Base-by-base conservation (phyloP, 2,329 filamentous ascomycete species). In the Xylaria digitata region DNA sequence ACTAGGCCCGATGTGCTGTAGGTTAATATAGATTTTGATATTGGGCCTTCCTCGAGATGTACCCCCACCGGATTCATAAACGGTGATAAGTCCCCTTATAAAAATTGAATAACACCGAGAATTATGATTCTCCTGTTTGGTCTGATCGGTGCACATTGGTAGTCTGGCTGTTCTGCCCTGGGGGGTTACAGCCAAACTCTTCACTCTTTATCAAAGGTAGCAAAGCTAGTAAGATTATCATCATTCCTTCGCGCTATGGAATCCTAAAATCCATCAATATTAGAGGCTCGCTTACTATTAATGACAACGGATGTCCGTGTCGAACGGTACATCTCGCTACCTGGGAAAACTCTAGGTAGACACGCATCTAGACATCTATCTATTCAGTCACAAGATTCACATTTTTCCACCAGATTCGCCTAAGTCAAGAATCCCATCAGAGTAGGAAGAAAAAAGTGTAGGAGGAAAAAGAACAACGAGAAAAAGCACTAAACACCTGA, bases 401-500 rank as follows among this genome's bases (percentile, higher is more conserved):
- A 52, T 42, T 21, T 46, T 19, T 23, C 37, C 19, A 42, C 23
- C 55, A 43, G 11, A 40, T 23, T 15, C 19, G 32, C 46, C 19
- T 40, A 46, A 32, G 23, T 46, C 43, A 21, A 58, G 23, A 53
- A 53, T 6, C n/a, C 6, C 6, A 55, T 13, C 37, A 43, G 53
- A 43, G 43, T 15, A 42, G 9, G 17, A 43, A 4, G 1, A n/a
- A 37, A 60, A 26, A 37, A 11, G 8, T 19, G 15, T 0, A 60
- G 15, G n/a, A 26, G n/a, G 13, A 40, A 23, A 21, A 32, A 11
- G 34, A 42, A 46, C 9, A 37, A 45, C 0, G 21, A 6, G 2
- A 42, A 58, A 62, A 11, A 23, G 42, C 15, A 34, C n/a, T 26
- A 6, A 66, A 69, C 64, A 65, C 64, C 64, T 8, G 30, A 61